A percentile compares a stretch with the other conserved stretches of the same genome.
Conservation (phyloP, 805 yeast species). For the Wickerhamiella lipophila region DNA sequence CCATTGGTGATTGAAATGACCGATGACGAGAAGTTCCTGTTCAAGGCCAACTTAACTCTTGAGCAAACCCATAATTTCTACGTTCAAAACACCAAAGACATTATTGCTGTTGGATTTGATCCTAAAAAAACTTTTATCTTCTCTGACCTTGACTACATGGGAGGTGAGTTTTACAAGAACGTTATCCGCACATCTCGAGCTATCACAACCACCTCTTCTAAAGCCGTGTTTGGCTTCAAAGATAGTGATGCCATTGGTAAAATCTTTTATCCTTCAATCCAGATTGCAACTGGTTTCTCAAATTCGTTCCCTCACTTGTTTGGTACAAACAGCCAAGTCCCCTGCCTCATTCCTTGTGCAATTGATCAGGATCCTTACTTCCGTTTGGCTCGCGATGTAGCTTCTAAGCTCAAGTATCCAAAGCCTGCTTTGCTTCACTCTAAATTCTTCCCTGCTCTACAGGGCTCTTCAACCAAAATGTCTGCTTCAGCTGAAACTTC, state of each 20-base stretch:
- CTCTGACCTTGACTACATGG: conserved; percentile 86
- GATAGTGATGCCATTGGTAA: conserved; percentile 94
- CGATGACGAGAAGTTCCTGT: conserved; percentile 92
- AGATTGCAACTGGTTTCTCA: conserved; percentile 92
- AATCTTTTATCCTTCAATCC: conserved; percentile 88
- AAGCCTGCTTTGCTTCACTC: conserved; percentile 91
- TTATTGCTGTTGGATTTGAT: conserved; percentile 86
- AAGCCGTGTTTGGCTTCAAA: conserved; percentile 90
- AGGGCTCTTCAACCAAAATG: conserved; percentile 95
- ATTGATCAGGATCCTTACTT: conserved; percentile 98
- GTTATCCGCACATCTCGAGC: conserved; percentile 87
- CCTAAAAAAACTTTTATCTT: conserved; percentile 91
- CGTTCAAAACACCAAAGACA: conserved; percentile 76
- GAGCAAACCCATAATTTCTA: conserved; percentile 77
- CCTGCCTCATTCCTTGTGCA: conserved; percentile 96
- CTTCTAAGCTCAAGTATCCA: conserved; percentile 75
- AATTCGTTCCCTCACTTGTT: conserved; percentile 90
- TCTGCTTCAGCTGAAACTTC: conserved; percentile 86
- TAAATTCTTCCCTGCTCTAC: conserved; percentile 94
- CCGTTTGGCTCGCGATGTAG: conserved; percentile 94
- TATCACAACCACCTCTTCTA: conserved; percentile 93
- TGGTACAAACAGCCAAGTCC: conserved; percentile 77
- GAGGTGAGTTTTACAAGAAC: conserved; percentile 85
- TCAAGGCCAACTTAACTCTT: conserved; percentile 80
- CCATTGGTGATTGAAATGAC: conserved; percentile 89